A percentile compares a stretch with the other conserved stretches of the same genome.
phyloP scores from a whole-genome alignment of 1,284 basidiomycete species.

The Puccinia horiana region DNA sequence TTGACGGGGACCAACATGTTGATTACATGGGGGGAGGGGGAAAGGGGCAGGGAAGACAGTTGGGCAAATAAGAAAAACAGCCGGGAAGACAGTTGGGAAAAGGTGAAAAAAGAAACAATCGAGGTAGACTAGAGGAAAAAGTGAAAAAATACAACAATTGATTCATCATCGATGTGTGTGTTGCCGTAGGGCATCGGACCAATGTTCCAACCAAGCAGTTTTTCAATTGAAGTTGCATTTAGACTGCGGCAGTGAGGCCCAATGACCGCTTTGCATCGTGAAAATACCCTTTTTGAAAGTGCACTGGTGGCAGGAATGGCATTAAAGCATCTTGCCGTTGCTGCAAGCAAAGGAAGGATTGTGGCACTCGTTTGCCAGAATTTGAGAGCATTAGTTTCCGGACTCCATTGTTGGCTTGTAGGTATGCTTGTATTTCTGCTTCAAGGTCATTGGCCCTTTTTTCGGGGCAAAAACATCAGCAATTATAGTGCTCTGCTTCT shows the following conservation, averaged over 20 bases:
- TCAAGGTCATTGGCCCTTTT: too few species aligned
- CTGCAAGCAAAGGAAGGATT: neutral
- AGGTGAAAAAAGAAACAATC: too few species aligned
- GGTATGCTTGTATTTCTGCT: neutral
- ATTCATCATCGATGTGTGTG: too few species aligned
- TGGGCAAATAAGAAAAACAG: too few species aligned
- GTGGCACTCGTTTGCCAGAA: neutral
- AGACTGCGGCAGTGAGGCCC: neutral
- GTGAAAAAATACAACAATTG: too few species aligned
- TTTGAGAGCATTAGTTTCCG: neutral
- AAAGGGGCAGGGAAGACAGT: too few species aligned
- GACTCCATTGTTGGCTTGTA: neutral
- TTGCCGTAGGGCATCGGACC: too few species aligned
- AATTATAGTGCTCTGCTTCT: neutral
- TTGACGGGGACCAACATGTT: too few species aligned
- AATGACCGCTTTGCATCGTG: neutral
- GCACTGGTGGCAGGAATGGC: constrained; percentile 11
- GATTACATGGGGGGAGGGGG: too few species aligned
- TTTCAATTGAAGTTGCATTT: neutral
- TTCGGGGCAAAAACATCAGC: neutral
- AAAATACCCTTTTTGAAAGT: neutral
- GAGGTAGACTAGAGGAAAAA: too few species aligned
- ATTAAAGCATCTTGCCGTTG: neutral
- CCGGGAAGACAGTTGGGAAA: too few species aligned
- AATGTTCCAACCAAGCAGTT: neutral